A percentile compares a stretch with the other conserved stretches of the same genome.
Evolutionary conservation across 1,284 basidiomycete species (phyloP).

Genomic region (Peniophora sp.): DNA sequence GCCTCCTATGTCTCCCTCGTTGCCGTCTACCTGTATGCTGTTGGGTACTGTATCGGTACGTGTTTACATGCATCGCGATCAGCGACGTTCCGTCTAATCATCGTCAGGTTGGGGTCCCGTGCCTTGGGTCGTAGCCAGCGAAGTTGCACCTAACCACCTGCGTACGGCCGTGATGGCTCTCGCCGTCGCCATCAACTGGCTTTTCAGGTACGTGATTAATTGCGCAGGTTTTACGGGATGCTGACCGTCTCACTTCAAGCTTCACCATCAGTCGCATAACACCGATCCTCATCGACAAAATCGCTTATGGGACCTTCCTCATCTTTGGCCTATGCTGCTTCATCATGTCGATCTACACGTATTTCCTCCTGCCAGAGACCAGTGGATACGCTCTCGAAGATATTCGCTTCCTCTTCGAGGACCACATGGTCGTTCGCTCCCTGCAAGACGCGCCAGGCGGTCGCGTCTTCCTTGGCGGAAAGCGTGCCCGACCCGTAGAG

Average conservation of each 20-base stretch:
- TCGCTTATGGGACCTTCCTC: slow-evolving; percentile 45
- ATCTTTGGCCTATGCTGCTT: slow-evolving; percentile 40
- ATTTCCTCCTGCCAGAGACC: slow-evolving; percentile 38
- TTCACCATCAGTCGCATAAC: slow-evolving; percentile 43
- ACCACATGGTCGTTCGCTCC: slow-evolving; percentile 30
- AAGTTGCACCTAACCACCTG: slow-evolving; percentile 41
- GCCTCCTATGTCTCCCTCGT: slow-evolving; percentile 41
- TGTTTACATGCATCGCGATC: too few species aligned
- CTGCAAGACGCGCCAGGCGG: slow-evolving; percentile 40
- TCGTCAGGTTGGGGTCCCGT: too few species aligned
- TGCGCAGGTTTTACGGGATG: too few species aligned
- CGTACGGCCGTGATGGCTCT: slow-evolving; percentile 34
- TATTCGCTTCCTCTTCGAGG: slow-evolving; percentile 37
- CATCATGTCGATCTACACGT: slow-evolving; percentile 37
- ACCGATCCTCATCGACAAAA: slow-evolving; percentile 40
- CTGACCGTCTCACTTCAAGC: slow-evolving; percentile 6
- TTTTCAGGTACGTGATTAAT: slow-evolving; percentile 20
- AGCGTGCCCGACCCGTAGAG: slow-evolving; percentile 21
- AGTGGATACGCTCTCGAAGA: slow-evolving; percentile 39
- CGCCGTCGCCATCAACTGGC: slow-evolving; percentile 38
- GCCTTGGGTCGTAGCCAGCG: slow-evolving; percentile 38
- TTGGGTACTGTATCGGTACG: slow-evolving; percentile 34
- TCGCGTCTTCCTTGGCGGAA: slow-evolving; percentile 27
- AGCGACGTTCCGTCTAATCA: too few species aligned
- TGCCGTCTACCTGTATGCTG: slow-evolving; percentile 40